Evolutionary conservation across 148 eudicot species (phyloP), one percentile per base, ranked within the genome.

Genomic region (Rhododendron henanense): DNA sequence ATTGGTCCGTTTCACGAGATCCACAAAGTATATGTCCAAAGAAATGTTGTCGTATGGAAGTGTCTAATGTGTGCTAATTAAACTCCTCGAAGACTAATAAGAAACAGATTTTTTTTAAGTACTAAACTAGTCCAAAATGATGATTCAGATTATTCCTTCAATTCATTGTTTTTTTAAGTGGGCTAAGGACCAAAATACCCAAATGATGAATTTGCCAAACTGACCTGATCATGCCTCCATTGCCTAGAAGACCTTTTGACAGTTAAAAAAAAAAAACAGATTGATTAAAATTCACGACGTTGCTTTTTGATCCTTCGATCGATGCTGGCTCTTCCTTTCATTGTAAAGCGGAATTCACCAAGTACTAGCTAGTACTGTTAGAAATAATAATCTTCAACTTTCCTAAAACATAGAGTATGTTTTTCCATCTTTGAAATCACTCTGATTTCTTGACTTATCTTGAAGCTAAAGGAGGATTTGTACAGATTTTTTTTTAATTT

Each of bases 111-210:
- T 63, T 63, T 63, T 8, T 11, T 3, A 23, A 21, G 8, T 23
- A 8, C 25, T 69, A 28, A 28, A 28, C 16, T 28, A 67, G 37
- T 63, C 74, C 74, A 67, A 10, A 67, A 4, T 67, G 75, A 28
- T 69, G 75, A 69, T 28, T 28, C 75, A 69, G 14, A 69, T 69
- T 69, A 69, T 69, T 69, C 75, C 75, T 69, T 69, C 75, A 69
- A 31, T 11, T 69, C 75, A 19, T 69, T 63, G 71, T 69, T 3
- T 3, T 28, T 69, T 69, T 10, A 3, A 28, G 16, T 69, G 37
- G 75, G 8, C 37, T 10, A 25, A 28, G 75, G 37, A 69, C n/a
- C 75, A 69, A 28, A 69, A 31, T 13, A 69, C 39, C 75, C 18
- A 28, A 69, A 69, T 69, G 1, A 69, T 69, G 1, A 69, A 69